phyloP scores from a whole-genome alignment of 345 rosid species.

The Diplotaxis tenuifolia region DNA sequence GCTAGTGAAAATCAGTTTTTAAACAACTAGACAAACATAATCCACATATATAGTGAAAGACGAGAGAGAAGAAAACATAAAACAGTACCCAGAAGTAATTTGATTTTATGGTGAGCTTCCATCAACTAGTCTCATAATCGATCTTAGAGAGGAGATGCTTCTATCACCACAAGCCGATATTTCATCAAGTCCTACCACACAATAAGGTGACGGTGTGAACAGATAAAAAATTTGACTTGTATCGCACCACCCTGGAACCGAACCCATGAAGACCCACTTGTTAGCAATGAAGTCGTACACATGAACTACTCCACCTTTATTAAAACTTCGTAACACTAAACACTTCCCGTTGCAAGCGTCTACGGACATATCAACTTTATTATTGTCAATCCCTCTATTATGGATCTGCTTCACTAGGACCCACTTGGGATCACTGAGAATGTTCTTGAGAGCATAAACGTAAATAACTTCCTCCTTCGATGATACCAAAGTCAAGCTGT shows the following conservation, averaged over 20 bases:
- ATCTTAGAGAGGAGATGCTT: neutral
- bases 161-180: neutral
- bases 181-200: neutral
- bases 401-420: neutral
- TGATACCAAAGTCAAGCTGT: neutral
- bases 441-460: neutral
- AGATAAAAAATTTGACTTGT: neutral
- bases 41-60: no score
- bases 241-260: neutral
- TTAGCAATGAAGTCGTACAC: constrained; percentile 4
- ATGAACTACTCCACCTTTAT: neutral
- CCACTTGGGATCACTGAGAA: constrained; percentile 5
- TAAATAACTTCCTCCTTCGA: neutral
- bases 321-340: neutral
- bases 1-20: no score
- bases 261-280: neutral
- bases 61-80: no score
- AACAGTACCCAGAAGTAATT: no score
- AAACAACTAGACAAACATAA: no score
- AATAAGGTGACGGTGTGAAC: neutral
- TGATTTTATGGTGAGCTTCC: constrained; percentile 1
- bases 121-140: neutral
- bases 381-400: neutral
- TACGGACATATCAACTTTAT: neutral
- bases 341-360: constrained; percentile 2